Base-by-base conservation (phyloP, 768 basidiomycete species). In the Rhodotorula paludigena region DNA sequence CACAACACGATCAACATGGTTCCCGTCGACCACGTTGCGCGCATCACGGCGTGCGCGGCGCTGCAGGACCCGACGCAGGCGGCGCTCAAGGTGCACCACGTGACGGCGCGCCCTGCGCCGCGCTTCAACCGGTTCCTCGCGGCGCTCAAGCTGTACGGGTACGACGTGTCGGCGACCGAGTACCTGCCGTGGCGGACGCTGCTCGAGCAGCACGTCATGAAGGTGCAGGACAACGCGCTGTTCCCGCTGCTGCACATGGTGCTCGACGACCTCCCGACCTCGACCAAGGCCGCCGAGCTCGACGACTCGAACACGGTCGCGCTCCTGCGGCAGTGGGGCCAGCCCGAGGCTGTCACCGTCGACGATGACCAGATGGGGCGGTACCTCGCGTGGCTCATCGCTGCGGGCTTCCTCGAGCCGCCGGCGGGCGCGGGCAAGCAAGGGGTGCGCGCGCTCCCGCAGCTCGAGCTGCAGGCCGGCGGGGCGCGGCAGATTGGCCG, bases 1-100 rank as follows among this genome's bases (percentile, higher is more conserved):
- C 92, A 96, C 82, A 99, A 99, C 79, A 88, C 90, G 2, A 84
- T 99, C 75, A 99, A 99, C 80, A 93, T 97, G 88, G 90, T 93
- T 14, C 96, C 96, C 0, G 96, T 98, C 45, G 89, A 98, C 78
- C 89, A 93, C 77, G 93, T 99, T 69, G 92, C 96, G 2, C 84
- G 85, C 10, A 88, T 90, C 75, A 85, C 86, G 9, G 80, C 88
- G 0, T 81, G 89, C 7, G 88, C 93, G 1, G 85, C 88, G 0
- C 77, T 90, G 21, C 82, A 84, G 2, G 83, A 87, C 49, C 69
- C 74, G 36, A 52, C 65, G 47, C 35, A 8, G 20, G 61, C 73
- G 35, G 76, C 70, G 30, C 79, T 86, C 64, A 81, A 82, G 33
- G 90, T 91, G 23, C 80, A 89, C 53, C 93, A 98, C 74, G 83